Base-by-base conservation (phyloP, 1,284 basidiomycete species). In the Moniliella sp. region DNA sequence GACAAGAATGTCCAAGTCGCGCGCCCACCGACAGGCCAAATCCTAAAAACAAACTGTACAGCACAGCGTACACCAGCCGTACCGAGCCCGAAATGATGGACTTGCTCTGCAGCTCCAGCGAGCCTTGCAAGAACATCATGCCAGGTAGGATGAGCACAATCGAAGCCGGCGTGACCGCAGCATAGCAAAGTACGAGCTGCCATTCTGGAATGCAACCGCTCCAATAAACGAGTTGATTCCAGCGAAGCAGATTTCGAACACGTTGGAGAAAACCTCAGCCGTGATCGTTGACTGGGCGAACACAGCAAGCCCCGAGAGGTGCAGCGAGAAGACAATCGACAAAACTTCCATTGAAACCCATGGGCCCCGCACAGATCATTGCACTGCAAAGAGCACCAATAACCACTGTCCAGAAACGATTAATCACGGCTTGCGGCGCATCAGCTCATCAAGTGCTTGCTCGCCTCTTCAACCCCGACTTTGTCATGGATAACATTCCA, bases 401-500 rank as follows among this genome's bases (percentile, higher is more conserved):
- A 37, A 84, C 35, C 33, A 78, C 64, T 27, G 74, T 68, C 53
- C 75, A 70, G 39, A 39, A 43, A 12, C 43, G 37, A 5, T 45
- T 37, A 28, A 59, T 53, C 13, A 57, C 4, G 56, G 56, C 35
- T 61, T 61, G 37, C 67, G 69, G 34, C 65, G 64, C 83, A 86
- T 88, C 29, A 88, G 65, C 27, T 64, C 57, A 51, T 84, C 79
- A 9, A 88, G 67, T 73, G 69, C 18, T 66, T 62, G 2, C 72
- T 75, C n/a, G 81, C 83, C 27, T 77, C 75, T 10, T 75, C 74
- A 18, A 84, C 82, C 0, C 74, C 76, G 35, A 81, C 67, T 35
- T 75, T 69, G 61, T 88, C 82, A 54, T 84, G 78, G 21, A 84
- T 81, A 42, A 86, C 76, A 61, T 73, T 73, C 77, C 78, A 84